A percentile compares a stretch with the other conserved stretches of the same genome.
phyloP scores from a whole-genome alignment of 2,329 filamentous ascomycete genomes.

The Diaporthe velutina region DNA sequence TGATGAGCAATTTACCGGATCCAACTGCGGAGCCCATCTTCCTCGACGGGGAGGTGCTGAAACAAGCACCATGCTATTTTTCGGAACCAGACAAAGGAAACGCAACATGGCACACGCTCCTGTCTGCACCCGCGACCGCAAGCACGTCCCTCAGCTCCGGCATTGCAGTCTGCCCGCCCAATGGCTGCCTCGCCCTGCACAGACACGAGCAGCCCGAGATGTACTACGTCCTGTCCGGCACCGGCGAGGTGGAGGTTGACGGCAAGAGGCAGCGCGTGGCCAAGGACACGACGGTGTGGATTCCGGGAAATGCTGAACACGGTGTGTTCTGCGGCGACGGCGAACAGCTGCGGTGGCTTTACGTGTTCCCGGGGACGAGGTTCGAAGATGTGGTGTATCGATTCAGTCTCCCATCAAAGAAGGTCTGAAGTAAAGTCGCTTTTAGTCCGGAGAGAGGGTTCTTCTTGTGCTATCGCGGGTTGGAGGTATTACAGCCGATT shows the following conservation, averaged over 20 bases:
- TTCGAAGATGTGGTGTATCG: conserved; percentile 21
- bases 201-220: conserved; percentile 11
- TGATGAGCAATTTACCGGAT: neutral
- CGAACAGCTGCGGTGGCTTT: conserved; percentile 16
- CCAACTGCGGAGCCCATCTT: neutral
- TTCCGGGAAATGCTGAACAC: conserved; percentile 7
- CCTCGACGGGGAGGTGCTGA: neutral
- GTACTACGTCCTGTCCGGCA: conserved; percentile 10
- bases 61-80: neutral
- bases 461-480: neutral
- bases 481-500: neutral
- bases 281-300: neutral
- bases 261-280: neutral
- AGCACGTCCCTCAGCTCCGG: conserved; percentile 11
- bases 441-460: neutral
- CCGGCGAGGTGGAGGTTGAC: neutral
- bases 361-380: neutral
- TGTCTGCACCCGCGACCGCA: neutral
- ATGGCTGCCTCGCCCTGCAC: conserved; percentile 21
- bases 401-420: neutral
- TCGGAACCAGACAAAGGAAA: neutral
- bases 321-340: neutral
- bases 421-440: neutral
- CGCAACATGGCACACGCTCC: conserved; percentile 17
- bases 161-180: neutral